phyloP scores from a whole-genome alignment of 305 asterid genomes.

The Fraxinus dipetala region DNA sequence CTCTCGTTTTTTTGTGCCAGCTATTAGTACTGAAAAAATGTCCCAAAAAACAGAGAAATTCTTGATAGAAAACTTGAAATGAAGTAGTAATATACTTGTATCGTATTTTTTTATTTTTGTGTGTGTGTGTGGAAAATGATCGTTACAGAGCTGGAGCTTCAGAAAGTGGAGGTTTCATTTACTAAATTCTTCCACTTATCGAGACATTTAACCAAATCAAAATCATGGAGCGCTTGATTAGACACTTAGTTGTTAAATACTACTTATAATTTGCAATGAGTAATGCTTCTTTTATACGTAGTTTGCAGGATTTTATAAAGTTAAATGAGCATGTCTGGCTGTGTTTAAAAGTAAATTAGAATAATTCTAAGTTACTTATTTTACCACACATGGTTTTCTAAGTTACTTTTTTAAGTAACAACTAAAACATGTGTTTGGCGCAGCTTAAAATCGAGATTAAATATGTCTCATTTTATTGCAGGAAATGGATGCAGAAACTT shows the following conservation, averaged over 20 bases:
- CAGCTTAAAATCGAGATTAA: background rate
- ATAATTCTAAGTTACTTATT: background rate
- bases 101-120: background rate
- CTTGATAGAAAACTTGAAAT: background rate
- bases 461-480: conserved; percentile 25
- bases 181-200: background rate
- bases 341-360: background rate
- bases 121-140: background rate
- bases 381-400: background rate
- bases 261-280: background rate
- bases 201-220: background rate
- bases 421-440: background rate
- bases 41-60: background rate
- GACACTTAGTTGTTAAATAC: background rate
- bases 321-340: background rate
- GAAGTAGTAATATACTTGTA: background rate
- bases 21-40: background rate
- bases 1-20: background rate
- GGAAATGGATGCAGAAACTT: conserved; percentile 88
- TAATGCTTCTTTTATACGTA: background rate
- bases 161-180: background rate
- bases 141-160: background rate
- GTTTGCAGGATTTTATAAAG: conserved; percentile 1
- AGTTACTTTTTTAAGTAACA: background rate
- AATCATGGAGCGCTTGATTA: background rate